Base-by-base conservation (phyloP, 768 basidiomycete genomes). In the Daedaleopsis sinensis region DNA sequence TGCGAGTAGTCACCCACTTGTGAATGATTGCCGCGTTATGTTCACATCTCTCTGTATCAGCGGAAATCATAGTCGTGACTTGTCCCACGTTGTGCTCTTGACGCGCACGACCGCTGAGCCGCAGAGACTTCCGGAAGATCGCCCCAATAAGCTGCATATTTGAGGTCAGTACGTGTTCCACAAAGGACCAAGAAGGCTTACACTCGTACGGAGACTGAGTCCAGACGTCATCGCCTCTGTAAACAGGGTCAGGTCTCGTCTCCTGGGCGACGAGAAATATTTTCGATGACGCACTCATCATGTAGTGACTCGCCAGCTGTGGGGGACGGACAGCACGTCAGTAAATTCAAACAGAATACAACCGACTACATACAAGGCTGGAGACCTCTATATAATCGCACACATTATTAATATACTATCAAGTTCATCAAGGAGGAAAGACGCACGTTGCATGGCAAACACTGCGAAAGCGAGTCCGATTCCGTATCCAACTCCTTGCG, bases 21-120 rank as follows among this genome's bases (percentile, higher is more conserved):
- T 76, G 75, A 15, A 71, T 65, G 52, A 66, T 80, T 8, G 69
- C 76, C n/a, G 75, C 71, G 66, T 83, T 78, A 16, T 74, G 64
- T 61, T 88, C 87, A 23, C 89, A 69, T 49, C 84, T 80, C 6
- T 80, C 79, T 0, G 85, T 74, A 67, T 91, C 89, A 13, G 84
- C 80, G 1, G 86, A 85, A 8, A 90, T 86, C 78, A 90, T 82
- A 0, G 88, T 91, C 11, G 84, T 88, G 52, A 90, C 84, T 67
- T 87, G 78, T 0, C 89, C 89, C 44, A 84, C 83, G 19, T 79
- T 83, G 67, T 89, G 86, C 46, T 84, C 77, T 27, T 81, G 61
- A 19, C 87, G 78, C 10, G 87, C 78, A 52, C 82, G 78, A 0
- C 84, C 84, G 16, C 88, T 90, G 0, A 91, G 74, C 13, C 88